Evolutionary conservation across 768 basidiomycete species (phyloP).

Genomic region (Clavulina sp.): DNA sequence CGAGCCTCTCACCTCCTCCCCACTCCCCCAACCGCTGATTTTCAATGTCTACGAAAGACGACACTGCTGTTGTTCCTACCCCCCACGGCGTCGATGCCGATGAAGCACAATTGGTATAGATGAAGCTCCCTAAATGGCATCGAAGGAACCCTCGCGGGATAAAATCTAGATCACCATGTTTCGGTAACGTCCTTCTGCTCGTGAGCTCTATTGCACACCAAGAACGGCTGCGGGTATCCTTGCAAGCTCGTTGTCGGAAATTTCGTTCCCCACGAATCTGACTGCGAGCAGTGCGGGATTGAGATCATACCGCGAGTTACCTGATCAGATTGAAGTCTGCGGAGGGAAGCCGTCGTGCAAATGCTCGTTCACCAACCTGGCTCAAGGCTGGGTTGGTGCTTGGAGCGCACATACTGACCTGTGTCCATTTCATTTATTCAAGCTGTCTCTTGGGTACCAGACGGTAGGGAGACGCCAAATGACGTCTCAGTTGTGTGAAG

Average conservation of each 20-base stretch:
- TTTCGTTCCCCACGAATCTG: constrained; percentile 12
- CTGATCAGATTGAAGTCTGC: constrained; percentile 95
- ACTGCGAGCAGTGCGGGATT: constrained; percentile 37
- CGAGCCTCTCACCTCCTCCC: too few relatives aligned
- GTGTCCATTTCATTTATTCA: constrained; percentile 13
- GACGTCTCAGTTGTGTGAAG: constrained; percentile 11
- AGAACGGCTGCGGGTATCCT: constrained; percentile 89
- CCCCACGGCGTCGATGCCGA: too few relatives aligned
- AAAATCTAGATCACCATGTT: too few relatives aligned
- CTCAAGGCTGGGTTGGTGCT: constrained; percentile 20
- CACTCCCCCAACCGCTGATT: too few relatives aligned
- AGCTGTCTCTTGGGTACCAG: constrained; percentile 67
- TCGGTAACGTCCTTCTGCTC: constrained; percentile 53
- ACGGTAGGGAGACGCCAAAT: constrained; percentile 32
- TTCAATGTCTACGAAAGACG: too few relatives aligned
- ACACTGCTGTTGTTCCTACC: too few relatives aligned
- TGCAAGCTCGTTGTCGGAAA: constrained; percentile 18
- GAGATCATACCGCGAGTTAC: constrained; percentile 95
- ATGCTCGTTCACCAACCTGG: constrained; percentile 35
- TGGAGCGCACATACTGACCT: constrained; percentile 32
- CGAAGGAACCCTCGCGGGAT: too few relatives aligned
- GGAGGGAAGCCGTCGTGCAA: constrained; percentile 61
- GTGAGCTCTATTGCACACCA: constrained; percentile 30
- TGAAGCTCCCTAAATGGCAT: too few relatives aligned
- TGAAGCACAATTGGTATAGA: too few relatives aligned